Conservation (phyloP, 2,329 filamentous ascomycete species). For the Sordariomycetes sp. region DNA sequence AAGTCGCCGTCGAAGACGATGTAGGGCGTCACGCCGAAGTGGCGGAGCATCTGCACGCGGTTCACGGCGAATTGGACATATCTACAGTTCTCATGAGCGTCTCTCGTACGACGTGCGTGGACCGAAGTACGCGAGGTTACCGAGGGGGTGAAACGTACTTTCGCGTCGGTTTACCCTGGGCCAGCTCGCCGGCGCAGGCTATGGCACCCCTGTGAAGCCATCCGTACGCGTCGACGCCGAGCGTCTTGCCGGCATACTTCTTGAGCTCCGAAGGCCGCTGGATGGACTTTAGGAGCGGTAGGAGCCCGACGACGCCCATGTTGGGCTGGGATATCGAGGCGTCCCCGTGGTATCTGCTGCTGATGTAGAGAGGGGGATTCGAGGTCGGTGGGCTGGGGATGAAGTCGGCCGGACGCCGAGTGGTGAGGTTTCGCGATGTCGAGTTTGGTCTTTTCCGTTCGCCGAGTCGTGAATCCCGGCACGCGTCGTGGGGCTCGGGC, state of each 20-base stretch:
- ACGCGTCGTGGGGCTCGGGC: neutral
- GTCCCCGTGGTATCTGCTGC: neutral
- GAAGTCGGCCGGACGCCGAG: neutral
- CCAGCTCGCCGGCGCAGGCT: constrained; percentile 81
- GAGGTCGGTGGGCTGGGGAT: neutral
- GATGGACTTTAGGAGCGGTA: constrained; percentile 90
- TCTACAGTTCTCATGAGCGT: constrained; percentile 25
- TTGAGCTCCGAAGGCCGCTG: constrained; percentile 80
- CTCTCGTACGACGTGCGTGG: neutral
- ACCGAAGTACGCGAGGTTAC: neutral
- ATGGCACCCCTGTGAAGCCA: constrained; percentile 94
- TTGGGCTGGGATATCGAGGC: neutral
- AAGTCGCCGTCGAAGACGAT: constrained; percentile 94
- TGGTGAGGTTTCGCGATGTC: neutral
- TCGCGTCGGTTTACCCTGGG: constrained; percentile 72
- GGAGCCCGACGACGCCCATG: constrained; percentile 29
- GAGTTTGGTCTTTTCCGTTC: neutral
- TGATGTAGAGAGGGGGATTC: neutral
- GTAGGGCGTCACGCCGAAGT: constrained; percentile 90
- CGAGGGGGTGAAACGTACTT: constrained; percentile 44
- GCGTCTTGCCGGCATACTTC: constrained; percentile 73
- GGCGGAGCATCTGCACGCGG: constrained; percentile 83
- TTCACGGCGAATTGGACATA: constrained; percentile 85
- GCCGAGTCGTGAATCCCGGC: neutral
- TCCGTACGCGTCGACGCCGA: constrained; percentile 95